Percentiles rank a stretch among this genome's conserved stretches.
phyloP scores from a whole-genome alignment of 345 rosid genomes.

The Brassica cretica region DNA sequence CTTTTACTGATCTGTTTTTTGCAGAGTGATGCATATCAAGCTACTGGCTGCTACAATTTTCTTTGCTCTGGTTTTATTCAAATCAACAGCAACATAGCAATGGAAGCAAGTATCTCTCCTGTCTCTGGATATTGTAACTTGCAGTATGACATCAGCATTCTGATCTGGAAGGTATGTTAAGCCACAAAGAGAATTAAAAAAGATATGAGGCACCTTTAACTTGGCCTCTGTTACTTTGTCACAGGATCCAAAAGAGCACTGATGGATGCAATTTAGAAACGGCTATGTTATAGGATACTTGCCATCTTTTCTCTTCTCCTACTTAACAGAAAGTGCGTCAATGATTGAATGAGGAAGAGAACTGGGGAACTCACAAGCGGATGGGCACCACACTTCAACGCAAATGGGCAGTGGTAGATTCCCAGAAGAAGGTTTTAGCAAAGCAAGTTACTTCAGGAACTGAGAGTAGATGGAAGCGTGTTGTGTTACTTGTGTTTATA shows the following conservation, averaged over 20 bases:
- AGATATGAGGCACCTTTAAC: not conserved
- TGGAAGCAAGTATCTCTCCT: conserved; percentile 97
- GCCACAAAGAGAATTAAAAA: not conserved
- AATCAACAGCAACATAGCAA: conserved; percentile 86
- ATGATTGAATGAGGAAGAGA: not conserved
- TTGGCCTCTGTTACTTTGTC: conserved; percentile 1
- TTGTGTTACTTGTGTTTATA: conserved; percentile 9
- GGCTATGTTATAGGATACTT: conserved; percentile 84
- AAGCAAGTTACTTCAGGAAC: conserved; percentile 20
- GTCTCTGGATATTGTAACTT: conserved; percentile 77
- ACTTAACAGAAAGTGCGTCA: conserved; percentile 51
- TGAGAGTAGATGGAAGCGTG: conserved; percentile 9
- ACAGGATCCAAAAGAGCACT: conserved; percentile 24
- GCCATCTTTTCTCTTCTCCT: conserved; percentile 95
- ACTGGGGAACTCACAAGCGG: conserved; percentile 28
- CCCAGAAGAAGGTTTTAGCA: conserved; percentile 61
- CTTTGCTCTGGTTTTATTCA: conserved; percentile 95
- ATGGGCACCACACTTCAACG: conserved; percentile 84
- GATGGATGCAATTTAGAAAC: conserved; percentile 49
- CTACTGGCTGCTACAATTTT: conserved; percentile 80
- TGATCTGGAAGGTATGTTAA: conserved; percentile 84
- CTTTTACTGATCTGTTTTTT: not conserved
- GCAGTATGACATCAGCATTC: conserved; percentile 92
- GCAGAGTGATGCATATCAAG: conserved; percentile 86
- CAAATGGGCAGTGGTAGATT: conserved; percentile 98